These are phyloP conservation scores for Ogataea zsoltii DNA, from an alignment of 805 yeast species.

Conservation along the genomic window DNA sequence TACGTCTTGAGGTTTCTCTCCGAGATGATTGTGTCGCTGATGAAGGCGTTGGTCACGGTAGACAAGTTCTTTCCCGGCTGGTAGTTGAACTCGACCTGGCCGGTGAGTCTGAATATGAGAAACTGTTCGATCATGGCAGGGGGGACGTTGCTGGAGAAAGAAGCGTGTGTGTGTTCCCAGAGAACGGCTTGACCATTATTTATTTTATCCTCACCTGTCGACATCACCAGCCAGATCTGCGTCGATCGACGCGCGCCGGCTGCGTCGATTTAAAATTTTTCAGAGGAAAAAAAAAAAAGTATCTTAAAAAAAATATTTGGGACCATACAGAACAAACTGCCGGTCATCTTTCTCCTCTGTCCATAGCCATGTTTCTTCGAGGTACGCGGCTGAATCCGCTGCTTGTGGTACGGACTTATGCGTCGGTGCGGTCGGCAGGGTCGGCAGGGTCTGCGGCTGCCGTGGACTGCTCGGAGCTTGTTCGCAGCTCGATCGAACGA, in stretches of 20 bases:
- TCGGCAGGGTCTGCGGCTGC: too few relatives aligned
- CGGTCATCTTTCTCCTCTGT: too few relatives aligned
- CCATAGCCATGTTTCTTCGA: too few relatives aligned
- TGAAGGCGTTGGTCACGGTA: constrained; percentile 45
- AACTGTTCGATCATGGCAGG: constrained; percentile 46
- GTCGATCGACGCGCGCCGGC: constrained; percentile 1
- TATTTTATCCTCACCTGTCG: too few relatives aligned
- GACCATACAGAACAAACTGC: too few relatives aligned
- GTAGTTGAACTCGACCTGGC: constrained; percentile 51
- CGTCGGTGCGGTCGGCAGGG: neutral
- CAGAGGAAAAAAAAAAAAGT: neutral
- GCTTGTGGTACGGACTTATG: constrained; percentile 1
- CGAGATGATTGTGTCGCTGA: constrained; percentile 49
- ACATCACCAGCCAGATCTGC: neutral
- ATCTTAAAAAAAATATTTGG: neutral
- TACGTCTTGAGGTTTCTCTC: constrained; percentile 32
- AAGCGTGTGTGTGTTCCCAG: too few relatives aligned
- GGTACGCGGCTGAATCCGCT: too few relatives aligned
- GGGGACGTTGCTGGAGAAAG: too few relatives aligned
- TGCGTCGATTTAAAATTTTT: neutral
- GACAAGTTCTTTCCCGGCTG: constrained; percentile 41
- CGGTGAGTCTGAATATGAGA: constrained; percentile 51
- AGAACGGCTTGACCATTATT: too few relatives aligned
- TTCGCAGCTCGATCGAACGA: constrained; percentile 4
- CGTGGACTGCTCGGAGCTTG: constrained; percentile 2